These are phyloP conservation scores for Pseudozyma sp. DNA, from an alignment of 1,284 basidiomycete genomes.

Conservation along the genomic window DNA sequence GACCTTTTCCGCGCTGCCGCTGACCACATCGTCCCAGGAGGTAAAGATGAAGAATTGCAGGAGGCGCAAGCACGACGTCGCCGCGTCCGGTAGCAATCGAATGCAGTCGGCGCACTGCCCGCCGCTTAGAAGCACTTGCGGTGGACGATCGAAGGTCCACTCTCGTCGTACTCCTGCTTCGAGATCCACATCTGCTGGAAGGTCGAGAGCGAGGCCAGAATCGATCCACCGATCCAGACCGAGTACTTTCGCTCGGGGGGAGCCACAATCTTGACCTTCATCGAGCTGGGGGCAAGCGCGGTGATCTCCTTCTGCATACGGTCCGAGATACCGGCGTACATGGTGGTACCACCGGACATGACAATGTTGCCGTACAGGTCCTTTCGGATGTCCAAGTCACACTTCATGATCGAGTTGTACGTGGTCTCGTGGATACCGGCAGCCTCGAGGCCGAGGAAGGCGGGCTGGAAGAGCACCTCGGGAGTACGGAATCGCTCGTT, in stretches of 20 bases:
- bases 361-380: constrained; percentile 94
- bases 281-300: constrained; percentile 79
- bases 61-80: constrained; percentile 3
- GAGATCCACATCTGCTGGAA: constrained; percentile 94
- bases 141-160: constrained; percentile 66
- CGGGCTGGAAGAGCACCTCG: constrained; percentile 96
- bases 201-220: constrained; percentile 91
- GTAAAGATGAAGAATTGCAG: background rate
- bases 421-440: constrained; percentile 95
- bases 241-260: constrained; percentile 72
- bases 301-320: constrained; percentile 99
- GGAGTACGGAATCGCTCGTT: constrained; percentile 97
- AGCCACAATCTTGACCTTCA: constrained; percentile 80
- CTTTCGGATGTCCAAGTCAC: constrained; percentile 76
- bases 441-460: constrained; percentile 90
- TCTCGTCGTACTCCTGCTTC: constrained; percentile 75
- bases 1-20: background rate
- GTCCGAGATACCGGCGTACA: constrained; percentile 96
- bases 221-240: constrained; percentile 99
- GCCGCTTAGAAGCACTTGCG: constrained; percentile 67
- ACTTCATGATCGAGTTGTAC: constrained; percentile 86
- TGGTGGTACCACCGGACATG: constrained; percentile 94
- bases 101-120: background rate
- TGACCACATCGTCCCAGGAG: background rate
- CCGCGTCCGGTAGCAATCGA: constrained; percentile 1